A percentile compares a stretch with the other conserved stretches of the same genome.
Evolutionary conservation across 2,329 filamentous ascomycete genomes (phyloP).

Genomic region (Aureobasidium sp.): DNA sequence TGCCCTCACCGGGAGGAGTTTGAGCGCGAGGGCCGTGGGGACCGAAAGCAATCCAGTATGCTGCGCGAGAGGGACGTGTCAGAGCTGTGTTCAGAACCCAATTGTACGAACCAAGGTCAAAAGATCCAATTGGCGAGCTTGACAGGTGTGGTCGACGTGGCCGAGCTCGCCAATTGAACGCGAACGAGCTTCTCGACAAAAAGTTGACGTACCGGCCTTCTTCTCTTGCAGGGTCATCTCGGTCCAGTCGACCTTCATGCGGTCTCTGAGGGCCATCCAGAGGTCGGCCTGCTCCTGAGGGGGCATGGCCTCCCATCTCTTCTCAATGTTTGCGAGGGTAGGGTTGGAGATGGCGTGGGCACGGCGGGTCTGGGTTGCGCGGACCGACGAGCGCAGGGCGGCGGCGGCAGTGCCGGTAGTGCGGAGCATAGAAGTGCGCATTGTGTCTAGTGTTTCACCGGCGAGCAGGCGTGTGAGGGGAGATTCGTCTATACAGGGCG

Average conservation of each 20-base stretch:
- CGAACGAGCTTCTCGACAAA: background rate
- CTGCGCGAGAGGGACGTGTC: slow-evolving; percentile 41
- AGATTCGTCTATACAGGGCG: slow-evolving; percentile 11
- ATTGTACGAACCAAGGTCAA: background rate
- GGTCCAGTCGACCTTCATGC: slow-evolving; percentile 97
- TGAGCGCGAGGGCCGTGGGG: slow-evolving; percentile 86
- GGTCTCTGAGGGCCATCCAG: slow-evolving; percentile 96
- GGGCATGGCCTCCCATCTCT: slow-evolving; percentile 97
- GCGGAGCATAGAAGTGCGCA: slow-evolving; percentile 20
- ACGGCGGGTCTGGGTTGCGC: slow-evolving; percentile 47
- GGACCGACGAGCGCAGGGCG: slow-evolving; percentile 15
- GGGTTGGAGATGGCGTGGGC: slow-evolving; percentile 97
- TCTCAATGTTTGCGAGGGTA: slow-evolving; percentile 95
- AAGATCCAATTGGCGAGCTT: background rate
- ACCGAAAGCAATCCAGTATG: slow-evolving; percentile 98
- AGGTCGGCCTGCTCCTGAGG: slow-evolving; percentile 98
- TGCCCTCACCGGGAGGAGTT: slow-evolving; percentile 75
- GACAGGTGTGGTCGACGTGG: background rate
- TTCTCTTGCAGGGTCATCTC: slow-evolving; percentile 95
- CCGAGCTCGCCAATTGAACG: background rate
- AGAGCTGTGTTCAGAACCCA: background rate
- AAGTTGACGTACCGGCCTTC: slow-evolving; percentile 80
- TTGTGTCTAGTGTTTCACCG: slow-evolving; percentile 9
- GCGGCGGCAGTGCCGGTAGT: slow-evolving; percentile 18
- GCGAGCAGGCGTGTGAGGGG: background rate